Evolutionary conservation across 108 stramenopile genomes (phyloP), one percentile per base, ranked within the genome.

Genomic region (Aurantiochytrium sp.): DNA sequence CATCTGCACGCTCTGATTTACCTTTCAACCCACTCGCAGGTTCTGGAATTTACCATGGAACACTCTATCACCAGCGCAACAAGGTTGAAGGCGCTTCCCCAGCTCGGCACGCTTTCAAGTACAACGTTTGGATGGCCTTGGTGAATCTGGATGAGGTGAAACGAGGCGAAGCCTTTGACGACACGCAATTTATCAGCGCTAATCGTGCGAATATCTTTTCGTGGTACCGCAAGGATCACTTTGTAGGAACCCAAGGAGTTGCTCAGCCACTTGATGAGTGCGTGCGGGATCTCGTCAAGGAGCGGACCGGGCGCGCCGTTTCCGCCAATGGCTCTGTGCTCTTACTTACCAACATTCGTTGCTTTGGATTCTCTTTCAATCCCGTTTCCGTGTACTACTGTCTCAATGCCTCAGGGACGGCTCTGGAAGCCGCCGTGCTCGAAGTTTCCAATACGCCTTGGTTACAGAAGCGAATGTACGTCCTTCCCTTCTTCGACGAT

Each of bases 401-500:
- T 44, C 5, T 43, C 14, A 28, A 23, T 10, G 21, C 87, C 18
- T 43, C 16, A 1, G 25, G 43, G 19, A 88, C 58, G 42, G 19
- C 14, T 23, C 60, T 69, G 5, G 21, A 35, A n/a, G 35, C 58
- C 25, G 88, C 69, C 45, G 88, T 88, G 8, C 60, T 88, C 29
- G 88, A 88, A 44, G 88, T 88, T 5, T 25, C 44, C 60, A 88
- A 88, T 0, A 88, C 88, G 59, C 88, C 88, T 4, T 88, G 88
- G 88, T 19, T 49, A 5, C 49, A 88, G 5, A 44, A 69, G 29
- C 19, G 29, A 5, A 35, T 88, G 28, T 88, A 88, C 51, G 88
- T 69, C 5, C 35, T 83, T 35, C 49, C 45, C 2, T 83, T 83
- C 51, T 47, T 53, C 23, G 25, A 53, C 51, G 49, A 47, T 4